Evolutionary conservation across 2,329 filamentous ascomycete genomes (phyloP).

Genomic region (Chrysoporthe cubensis): DNA sequence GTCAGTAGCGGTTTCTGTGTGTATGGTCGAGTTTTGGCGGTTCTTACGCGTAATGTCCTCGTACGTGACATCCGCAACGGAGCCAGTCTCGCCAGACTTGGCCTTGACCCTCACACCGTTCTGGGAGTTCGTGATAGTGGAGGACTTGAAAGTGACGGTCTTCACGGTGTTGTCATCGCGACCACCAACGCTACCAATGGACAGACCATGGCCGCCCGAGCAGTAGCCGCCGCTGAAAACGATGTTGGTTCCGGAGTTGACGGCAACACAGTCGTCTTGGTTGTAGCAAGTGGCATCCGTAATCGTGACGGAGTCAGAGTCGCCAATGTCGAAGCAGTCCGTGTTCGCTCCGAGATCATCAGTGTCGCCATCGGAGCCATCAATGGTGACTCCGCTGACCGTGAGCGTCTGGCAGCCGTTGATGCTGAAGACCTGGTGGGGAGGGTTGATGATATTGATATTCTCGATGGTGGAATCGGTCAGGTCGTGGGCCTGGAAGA

Average conservation of each 20-base stretch:
- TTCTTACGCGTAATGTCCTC: conserved; percentile 15
- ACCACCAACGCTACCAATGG: conserved; percentile 60
- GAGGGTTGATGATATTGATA: conserved; percentile 55
- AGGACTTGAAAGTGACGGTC: conserved; percentile 52
- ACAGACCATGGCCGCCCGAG: conserved; percentile 56
- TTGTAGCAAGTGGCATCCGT: conserved; percentile 56
- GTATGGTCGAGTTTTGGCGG: not conserved
- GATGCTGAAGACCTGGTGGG: conserved; percentile 55
- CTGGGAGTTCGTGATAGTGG: conserved; percentile 53
- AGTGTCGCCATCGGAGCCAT: conserved; percentile 55
- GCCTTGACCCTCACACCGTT: conserved; percentile 45
- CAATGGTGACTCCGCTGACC: conserved; percentile 56
- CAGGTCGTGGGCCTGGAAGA: conserved; percentile 39
- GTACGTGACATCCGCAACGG: conserved; percentile 9
- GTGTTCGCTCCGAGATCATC: conserved; percentile 50
- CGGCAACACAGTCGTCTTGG: conserved; percentile 62
- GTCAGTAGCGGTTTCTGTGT: conserved; percentile 5
- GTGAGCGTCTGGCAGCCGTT: conserved; percentile 48
- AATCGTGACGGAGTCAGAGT: conserved; percentile 52
- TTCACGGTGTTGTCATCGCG: conserved; percentile 56
- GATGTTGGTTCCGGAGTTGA: conserved; percentile 56
- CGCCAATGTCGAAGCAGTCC: conserved; percentile 56
- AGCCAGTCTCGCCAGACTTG: conserved; percentile 11
- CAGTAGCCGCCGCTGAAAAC: conserved; percentile 47
- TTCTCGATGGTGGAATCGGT: conserved; percentile 34